Conservation (phyloP, 2,329 filamentous ascomycete genomes). For the Geoglossum cookeanum region DNA sequence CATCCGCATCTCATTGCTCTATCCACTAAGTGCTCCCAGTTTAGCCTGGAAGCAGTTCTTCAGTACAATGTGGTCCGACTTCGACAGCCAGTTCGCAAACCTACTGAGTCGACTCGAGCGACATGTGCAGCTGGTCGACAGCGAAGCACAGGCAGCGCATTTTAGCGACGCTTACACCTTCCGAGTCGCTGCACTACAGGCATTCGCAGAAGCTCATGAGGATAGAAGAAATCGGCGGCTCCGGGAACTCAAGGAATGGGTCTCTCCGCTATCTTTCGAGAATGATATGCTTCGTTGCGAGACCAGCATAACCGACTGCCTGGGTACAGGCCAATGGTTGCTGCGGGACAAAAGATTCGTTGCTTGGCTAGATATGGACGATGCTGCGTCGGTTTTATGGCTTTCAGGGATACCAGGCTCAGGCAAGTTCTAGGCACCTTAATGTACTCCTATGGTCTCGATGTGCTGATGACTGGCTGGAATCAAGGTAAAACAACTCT, state of each 20-base stretch:
- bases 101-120: not conserved
- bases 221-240: too few relatives aligned
- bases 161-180: too few relatives aligned
- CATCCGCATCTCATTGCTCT: too few relatives aligned
- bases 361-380: not conserved
- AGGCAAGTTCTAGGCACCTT: not conserved
- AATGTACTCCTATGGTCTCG: not conserved
- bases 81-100: not conserved
- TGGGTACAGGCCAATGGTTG: not conserved
- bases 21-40: too few relatives aligned
- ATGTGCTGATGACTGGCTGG: not conserved
- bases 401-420: not conserved
- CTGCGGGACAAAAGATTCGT: not conserved
- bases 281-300: too few relatives aligned
- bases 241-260: too few relatives aligned
- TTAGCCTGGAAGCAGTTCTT: not conserved
- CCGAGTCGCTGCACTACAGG: too few relatives aligned
- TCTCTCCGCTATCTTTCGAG: too few relatives aligned
- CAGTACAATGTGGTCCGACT: not conserved
- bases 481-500: not conserved
- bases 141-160: too few relatives aligned
- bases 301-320: too few relatives aligned
- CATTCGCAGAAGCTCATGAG: too few relatives aligned
- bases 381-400: not conserved
- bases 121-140: not conserved